Base-by-base conservation (phyloP, 306 rosid genomes). In the Malus asiatica region DNA sequence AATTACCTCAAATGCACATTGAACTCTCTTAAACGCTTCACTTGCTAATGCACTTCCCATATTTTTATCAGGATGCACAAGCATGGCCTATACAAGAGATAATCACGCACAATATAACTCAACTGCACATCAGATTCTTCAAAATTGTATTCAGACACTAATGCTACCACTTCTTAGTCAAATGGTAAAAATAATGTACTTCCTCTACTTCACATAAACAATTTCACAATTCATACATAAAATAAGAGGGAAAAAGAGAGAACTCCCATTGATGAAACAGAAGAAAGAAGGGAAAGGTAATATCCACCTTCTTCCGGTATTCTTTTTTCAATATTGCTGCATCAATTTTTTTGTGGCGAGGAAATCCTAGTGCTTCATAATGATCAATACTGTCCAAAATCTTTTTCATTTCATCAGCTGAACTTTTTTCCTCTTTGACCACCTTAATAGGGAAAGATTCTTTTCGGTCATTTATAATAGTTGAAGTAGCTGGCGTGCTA, bases 41-140 rank as follows among this genome's bases (percentile, higher is more conserved):
- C 98, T 90, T 29, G 99, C 96, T 67, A 86, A 78, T 4, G 97
- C 84, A 82, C 91, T 89, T 58, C 99, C 97, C 98, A 93, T 96
- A 75, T 96, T 96, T 86, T 93, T 93, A 83, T 96, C 99, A 75
- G 99, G 99, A 85, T 96, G 99, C 78, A 96, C 98, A 20, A 96
- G 96, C 96, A 93, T 91, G 80, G 99, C 99, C 99, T 95, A 62
- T 82, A 71, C 57, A 68, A 78, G 33, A 27, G 71, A 60, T n/a
- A 9, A 72, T 67, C 32, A 22, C 11, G 8, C 8, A 57, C 33
- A 64, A 4, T 64, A 64, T 18, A 30, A 32, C 68, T 64, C 42
- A 22, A 40, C 40, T 6, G 18, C 20, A 32, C 30, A 27, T 3
- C 25, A 68, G 12, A 42, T 77, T 20, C 38, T 65, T 25, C 44